These are phyloP conservation scores for Tylopilus plumbeoviolaceoides DNA, from an alignment of 768 basidiomycete species.

Conservation along the genomic window DNA sequence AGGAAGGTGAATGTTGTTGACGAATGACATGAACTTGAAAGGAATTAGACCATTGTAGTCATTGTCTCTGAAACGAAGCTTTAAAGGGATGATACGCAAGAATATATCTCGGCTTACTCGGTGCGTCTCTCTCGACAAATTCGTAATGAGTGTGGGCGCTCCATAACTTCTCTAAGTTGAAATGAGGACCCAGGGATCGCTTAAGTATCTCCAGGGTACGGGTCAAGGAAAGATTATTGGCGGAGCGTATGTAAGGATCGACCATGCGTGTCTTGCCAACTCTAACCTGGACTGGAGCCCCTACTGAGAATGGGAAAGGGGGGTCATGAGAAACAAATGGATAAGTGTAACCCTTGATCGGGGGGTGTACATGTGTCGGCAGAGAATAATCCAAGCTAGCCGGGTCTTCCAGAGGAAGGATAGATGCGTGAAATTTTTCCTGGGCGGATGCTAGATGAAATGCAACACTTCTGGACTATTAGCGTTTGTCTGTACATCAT, in stretches of 20 bases:
- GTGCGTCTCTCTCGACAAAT: slow-evolving; percentile 37
- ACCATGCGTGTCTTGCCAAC: slow-evolving; percentile 18
- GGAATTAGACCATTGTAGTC: slow-evolving; percentile 35
- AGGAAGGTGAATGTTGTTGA: neutral
- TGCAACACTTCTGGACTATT: slow-evolving; percentile 24
- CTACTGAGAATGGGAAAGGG: slow-evolving; percentile 35
- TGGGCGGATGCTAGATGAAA: slow-evolving; percentile 37
- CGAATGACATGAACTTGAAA: neutral
- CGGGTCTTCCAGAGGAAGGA: slow-evolving; percentile 20
- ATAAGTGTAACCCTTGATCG: slow-evolving; percentile 33
- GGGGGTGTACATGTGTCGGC: slow-evolving; percentile 25
- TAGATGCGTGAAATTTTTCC: slow-evolving; percentile 31
- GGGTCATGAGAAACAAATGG: slow-evolving; percentile 34
- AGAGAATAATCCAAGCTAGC: slow-evolving; percentile 18
- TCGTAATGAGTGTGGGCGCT: slow-evolving; percentile 45
- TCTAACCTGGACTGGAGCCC: slow-evolving; percentile 28
- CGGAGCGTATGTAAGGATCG: slow-evolving; percentile 33
- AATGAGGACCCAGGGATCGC: slow-evolving; percentile 39
- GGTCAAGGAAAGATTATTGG: slow-evolving; percentile 35
- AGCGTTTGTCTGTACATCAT: neutral
- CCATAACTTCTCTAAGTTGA: slow-evolving; percentile 44
- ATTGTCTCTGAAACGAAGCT: slow-evolving; percentile 34
- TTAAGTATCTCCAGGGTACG: slow-evolving; percentile 36
- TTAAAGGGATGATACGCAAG: neutral
- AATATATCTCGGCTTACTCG: slow-evolving; percentile 26